phyloP scores from a whole-genome alignment of 495 filamentous ascomycete species.

The Podospora comata region DNA sequence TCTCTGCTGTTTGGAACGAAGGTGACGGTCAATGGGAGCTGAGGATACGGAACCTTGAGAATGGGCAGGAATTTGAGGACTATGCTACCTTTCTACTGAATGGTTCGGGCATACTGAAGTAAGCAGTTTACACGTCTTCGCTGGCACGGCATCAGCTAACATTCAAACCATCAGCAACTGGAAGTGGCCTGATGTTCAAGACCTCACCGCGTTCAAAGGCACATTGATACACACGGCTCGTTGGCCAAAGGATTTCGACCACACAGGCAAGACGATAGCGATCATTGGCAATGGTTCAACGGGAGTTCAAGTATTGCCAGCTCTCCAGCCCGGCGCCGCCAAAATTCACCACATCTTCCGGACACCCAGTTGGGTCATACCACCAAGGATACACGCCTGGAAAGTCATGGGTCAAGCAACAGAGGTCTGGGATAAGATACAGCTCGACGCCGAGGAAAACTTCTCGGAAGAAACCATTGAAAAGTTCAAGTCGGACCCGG shows the following conservation, averaged over 20 bases:
- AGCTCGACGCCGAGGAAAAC: slow-evolving; percentile 38
- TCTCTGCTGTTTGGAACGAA: slow-evolving; percentile 43
- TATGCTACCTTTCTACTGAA: slow-evolving; percentile 56
- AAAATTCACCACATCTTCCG: slow-evolving; percentile 52
- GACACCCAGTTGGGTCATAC: slow-evolving; percentile 65
- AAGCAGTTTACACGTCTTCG: slow-evolving; percentile 5
- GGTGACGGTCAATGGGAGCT: slow-evolving; percentile 49
- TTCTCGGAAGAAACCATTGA: slow-evolving; percentile 45
- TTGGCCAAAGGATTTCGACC: slow-evolving; percentile 56
- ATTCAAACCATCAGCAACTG: slow-evolving; percentile 45
- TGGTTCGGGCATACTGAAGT: slow-evolving; percentile 59
- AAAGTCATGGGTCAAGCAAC: slow-evolving; percentile 40
- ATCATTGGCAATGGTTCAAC: slow-evolving; percentile 60
- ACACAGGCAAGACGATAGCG: slow-evolving; percentile 55
- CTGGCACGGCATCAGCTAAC: background rate
- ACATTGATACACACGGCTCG: slow-evolving; percentile 55
- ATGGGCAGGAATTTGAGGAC: slow-evolving; percentile 44
- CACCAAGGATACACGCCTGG: slow-evolving; percentile 48
- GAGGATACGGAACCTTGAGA: slow-evolving; percentile 45
- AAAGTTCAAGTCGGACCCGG: slow-evolving; percentile 43
- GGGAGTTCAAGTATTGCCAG: slow-evolving; percentile 59
- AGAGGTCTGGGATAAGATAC: slow-evolving; percentile 24
- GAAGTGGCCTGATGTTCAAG: slow-evolving; percentile 59
- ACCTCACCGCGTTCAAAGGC: slow-evolving; percentile 48
- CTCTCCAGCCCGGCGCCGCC: slow-evolving; percentile 51